Conservation (phyloP, 495 filamentous ascomycete species). For the Aspergillus olivimuriae region DNA sequence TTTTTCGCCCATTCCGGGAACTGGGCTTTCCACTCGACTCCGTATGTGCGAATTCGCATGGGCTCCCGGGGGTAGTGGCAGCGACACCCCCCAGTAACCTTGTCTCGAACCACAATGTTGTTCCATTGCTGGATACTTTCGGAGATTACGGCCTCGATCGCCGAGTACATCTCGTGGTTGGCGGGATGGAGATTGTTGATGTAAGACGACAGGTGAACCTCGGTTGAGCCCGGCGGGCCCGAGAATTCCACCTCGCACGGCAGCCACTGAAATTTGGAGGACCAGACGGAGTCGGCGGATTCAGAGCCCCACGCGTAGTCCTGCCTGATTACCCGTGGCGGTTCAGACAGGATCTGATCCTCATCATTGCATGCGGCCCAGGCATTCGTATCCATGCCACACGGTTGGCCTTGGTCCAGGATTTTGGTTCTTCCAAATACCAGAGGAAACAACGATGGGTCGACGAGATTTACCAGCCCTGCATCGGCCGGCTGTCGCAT, state of each 20-base stretch:
- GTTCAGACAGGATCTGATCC: background rate
- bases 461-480: background rate
- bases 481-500: background rate
- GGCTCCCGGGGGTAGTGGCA: constrained; percentile 3
- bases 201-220: constrained; percentile 28
- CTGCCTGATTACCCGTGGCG: background rate
- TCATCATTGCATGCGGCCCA: background rate
- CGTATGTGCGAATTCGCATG: constrained; percentile 9
- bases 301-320: background rate
- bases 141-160: constrained; percentile 11
- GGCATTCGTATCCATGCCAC: background rate
- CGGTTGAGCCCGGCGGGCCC: constrained; percentile 13
- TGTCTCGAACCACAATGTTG: constrained; percentile 4
- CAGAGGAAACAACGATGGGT: constrained; percentile 4
- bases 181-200: constrained; percentile 57
- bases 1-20: constrained; percentile 9
- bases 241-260: constrained; percentile 46
- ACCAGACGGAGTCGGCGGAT: constrained; percentile 1
- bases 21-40: constrained; percentile 7
- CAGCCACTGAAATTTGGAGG: constrained; percentile 50
- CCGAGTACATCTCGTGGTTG: constrained; percentile 6
- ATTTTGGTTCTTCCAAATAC: constrained; percentile 1
- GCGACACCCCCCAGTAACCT: background rate
- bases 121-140: constrained; percentile 9
- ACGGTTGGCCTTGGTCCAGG: background rate